phyloP scores from a whole-genome alignment of 768 basidiomycete genomes.

The Agaricus blazei region DNA sequence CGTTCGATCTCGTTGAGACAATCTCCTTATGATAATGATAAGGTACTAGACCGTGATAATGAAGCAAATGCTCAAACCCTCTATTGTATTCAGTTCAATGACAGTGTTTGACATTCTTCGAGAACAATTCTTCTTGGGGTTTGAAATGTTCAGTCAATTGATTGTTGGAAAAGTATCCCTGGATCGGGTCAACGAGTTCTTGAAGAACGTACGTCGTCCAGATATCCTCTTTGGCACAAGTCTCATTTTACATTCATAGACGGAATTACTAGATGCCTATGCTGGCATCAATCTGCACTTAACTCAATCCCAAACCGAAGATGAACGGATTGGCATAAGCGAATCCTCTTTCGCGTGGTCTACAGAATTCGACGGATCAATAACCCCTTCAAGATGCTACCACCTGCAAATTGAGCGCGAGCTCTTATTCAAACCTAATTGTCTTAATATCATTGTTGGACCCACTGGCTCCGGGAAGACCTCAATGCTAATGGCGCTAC shows the following conservation, averaged over 20 bases:
- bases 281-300: not conserved
- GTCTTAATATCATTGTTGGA: constrained; percentile 55
- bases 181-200: constrained; percentile 39
- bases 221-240: constrained; percentile 16
- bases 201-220: constrained; percentile 26
- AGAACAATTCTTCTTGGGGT: constrained; percentile 36
- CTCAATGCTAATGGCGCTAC: constrained; percentile 54
- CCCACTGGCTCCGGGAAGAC: constrained; percentile 56
- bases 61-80: constrained; percentile 21
- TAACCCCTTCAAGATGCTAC: constrained; percentile 37
- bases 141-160: constrained; percentile 8
- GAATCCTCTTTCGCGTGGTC: constrained; percentile 57
- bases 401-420: constrained; percentile 48
- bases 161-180: constrained; percentile 52
- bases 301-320: constrained; percentile 5
- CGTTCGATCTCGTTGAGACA: too few relatives aligned
- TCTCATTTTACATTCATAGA: too few relatives aligned
- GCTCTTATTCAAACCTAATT: constrained; percentile 45
- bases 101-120: constrained; percentile 58
- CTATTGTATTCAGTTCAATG: constrained; percentile 43
- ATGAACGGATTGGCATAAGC: constrained; percentile 39
- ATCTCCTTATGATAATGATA: too few relatives aligned
- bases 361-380: constrained; percentile 17
- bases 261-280: constrained; percentile 5
- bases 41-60: too few relatives aligned